Evolutionary conservation across 225 moss, liverwort and hornwort species (phyloP).

Genomic region (Lunularia cruciata): DNA sequence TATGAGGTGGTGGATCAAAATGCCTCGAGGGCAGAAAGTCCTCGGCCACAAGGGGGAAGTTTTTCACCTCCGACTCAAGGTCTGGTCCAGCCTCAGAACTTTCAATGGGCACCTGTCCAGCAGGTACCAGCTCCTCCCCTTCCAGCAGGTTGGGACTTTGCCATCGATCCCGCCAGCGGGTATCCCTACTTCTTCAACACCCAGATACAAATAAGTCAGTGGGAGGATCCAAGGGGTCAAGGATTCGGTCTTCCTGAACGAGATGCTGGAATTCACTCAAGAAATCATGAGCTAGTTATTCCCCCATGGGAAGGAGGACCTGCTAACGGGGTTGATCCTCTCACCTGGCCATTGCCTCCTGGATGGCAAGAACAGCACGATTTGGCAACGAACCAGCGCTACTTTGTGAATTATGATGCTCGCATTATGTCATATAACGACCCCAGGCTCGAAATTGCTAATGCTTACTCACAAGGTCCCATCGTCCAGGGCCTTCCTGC

Average conservation of each 20-base stretch:
- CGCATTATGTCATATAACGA: conserved; percentile 41
- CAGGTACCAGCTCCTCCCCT: conserved; percentile 44
- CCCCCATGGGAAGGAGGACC: conserved; percentile 48
- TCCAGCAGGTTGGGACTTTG: conserved; percentile 44
- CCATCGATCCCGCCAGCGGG: conserved; percentile 41
- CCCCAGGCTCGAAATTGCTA: conserved; percentile 44
- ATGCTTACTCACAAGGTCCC: conserved; percentile 28
- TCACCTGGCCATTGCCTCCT: conserved; percentile 48
- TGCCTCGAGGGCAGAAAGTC: conserved; percentile 27
- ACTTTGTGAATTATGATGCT: conserved; percentile 48
- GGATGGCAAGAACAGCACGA: conserved; percentile 47
- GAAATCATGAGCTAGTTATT: conserved; percentile 24
- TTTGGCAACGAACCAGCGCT: conserved; percentile 37
- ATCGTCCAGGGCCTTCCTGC: conserved; percentile 36
- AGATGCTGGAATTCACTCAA: conserved; percentile 3
- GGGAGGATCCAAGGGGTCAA: conserved; percentile 44
- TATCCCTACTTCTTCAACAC: conserved; percentile 47
- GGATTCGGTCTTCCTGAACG: conserved; percentile 40
- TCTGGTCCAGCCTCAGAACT: conserved; percentile 24
- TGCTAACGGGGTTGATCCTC: conserved; percentile 33
- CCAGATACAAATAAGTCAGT: conserved; percentile 24
- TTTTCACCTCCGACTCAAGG: conserved; percentile 37
- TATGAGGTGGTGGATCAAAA: conserved; percentile 38
- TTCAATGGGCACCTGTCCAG: conserved; percentile 48
- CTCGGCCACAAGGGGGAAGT: conserved; percentile 16